A percentile compares a stretch with the other conserved stretches of the same genome.
Conservation (phyloP, 768 basidiomycete species). For the Amanita pseudoporphyria region DNA sequence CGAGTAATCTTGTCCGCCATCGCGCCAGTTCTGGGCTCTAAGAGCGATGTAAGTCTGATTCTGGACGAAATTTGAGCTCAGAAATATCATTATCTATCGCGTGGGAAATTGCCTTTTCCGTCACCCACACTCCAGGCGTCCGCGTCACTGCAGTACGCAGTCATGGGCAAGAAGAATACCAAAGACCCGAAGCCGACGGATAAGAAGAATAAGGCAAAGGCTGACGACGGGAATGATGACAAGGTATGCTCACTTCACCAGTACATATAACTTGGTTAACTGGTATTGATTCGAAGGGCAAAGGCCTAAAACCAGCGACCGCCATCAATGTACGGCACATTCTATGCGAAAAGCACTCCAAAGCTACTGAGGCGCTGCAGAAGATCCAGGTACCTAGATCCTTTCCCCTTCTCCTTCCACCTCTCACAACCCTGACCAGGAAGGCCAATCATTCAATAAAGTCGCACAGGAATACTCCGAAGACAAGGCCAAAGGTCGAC, state of each 20-base stretch:
- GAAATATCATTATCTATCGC: neutral
- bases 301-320: constrained; percentile 68
- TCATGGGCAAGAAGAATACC: constrained; percentile 28
- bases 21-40: constrained; percentile 1
- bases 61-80: neutral
- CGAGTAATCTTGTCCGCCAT: constrained; percentile 97
- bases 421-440: constrained; percentile 23
- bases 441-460: constrained; percentile 77
- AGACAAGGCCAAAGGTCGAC: constrained; percentile 78
- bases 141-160: neutral
- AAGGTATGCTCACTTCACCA: constrained; percentile 14
- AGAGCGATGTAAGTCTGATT: neutral
- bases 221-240: constrained; percentile 25
- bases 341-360: constrained; percentile 81
- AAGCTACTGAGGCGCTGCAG: constrained; percentile 65
- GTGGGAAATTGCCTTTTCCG: neutral
- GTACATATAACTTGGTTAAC: neutral
- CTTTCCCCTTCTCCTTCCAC: neutral
- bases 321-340: constrained; percentile 84
- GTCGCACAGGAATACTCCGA: constrained; percentile 87
- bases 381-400: constrained; percentile 61
- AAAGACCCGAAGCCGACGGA: constrained; percentile 22
- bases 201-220: constrained; percentile 37
- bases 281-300: constrained; percentile 27
- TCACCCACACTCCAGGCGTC: too few relatives aligned